These are phyloP conservation scores for Alternaria panax DNA, from an alignment of 2,329 filamentous ascomycete species.

Conservation along the genomic window DNA sequence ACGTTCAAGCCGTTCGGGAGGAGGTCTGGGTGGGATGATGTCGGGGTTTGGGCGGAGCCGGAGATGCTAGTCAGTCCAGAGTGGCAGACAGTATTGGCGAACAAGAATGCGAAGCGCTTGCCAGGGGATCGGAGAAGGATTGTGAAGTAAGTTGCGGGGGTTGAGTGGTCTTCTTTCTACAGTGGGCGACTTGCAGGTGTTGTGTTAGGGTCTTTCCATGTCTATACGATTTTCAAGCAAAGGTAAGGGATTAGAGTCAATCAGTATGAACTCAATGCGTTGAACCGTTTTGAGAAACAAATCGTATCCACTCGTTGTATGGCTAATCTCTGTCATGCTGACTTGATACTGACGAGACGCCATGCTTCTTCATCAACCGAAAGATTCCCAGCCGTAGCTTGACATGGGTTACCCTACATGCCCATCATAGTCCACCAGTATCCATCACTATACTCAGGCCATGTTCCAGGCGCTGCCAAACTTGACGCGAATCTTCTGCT, in stretches of 20 bases:
- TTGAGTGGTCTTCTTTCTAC: too few relatives aligned
- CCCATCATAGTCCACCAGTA: not conserved
- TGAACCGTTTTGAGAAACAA: too few relatives aligned
- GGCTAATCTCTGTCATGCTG: too few relatives aligned
- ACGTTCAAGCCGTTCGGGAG: not conserved
- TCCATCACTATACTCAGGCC: not conserved
- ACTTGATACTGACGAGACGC: not conserved
- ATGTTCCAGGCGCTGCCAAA: constrained; percentile 1
- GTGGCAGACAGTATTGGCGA: not conserved
- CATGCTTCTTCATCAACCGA: not conserved
- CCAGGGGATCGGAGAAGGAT: not conserved
- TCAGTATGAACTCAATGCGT: too few relatives aligned
- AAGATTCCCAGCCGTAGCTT: too few relatives aligned
- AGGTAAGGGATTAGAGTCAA: too few relatives aligned
- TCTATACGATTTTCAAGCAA: too few relatives aligned
- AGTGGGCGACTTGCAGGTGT: too few relatives aligned
- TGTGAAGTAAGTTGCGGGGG: too few relatives aligned
- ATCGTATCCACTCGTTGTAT: too few relatives aligned
- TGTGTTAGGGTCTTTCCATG: too few relatives aligned
- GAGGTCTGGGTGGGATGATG: constrained; percentile 2
- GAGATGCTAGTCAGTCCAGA: constrained; percentile 6
- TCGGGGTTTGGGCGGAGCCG: constrained; percentile 7
- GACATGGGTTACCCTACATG: not conserved
- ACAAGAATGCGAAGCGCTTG: not conserved
- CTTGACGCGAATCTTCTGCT: constrained; percentile 1